Evolutionary conservation across 176 grass and related monocot species (phyloP), one percentile per base, ranked within the genome.

Genomic region (Oryza coarctata): DNA sequence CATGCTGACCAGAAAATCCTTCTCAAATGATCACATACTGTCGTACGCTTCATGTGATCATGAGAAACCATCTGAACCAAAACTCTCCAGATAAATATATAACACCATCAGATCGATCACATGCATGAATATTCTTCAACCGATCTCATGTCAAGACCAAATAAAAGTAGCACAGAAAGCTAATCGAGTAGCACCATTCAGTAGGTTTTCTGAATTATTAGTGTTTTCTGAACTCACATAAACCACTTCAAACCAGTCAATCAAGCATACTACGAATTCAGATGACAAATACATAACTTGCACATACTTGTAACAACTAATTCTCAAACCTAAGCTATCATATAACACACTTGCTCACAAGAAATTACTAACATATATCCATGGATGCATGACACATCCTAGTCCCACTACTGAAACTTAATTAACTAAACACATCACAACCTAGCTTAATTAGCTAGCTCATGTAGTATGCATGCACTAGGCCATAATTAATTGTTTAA

Each of bases 141-240:
- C 57, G 43, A 72, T 80, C 31, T 55, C 39, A 55, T 70, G 78
- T 17, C 23, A 47, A 50, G 11, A 82, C 31, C n/a, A 77, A 57
- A 15, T 30, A 10, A 70, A 25, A 39, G 18, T n/a, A 38, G 31
- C 31, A 28, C 8, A n/a, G 2, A 11, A 31, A 7, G 6, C 18
- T 55, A 57, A 8, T n/a, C 9, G 50, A 50, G 11, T 40, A 43
- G 18, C 32, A 73, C 23, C 68, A 38, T 32, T 1, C 68, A 78
- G 14, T 58, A 58, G 25, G 33, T 38, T 13, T 64, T 29, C 61
- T 36, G 23, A 29, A 76, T 45, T 40, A 31, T 25, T 80, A 52
- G 20, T 45, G 47, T 20, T 55, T 55, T 55, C 20, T 22, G 18
- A 52, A 70, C 7, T 33, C 3, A 70, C 36, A 38, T 13, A 69